These are phyloP conservation scores for Pseudogymnoascus sp. DNA, from an alignment of 2,329 filamentous ascomycete genomes.

Conservation along the genomic window DNA sequence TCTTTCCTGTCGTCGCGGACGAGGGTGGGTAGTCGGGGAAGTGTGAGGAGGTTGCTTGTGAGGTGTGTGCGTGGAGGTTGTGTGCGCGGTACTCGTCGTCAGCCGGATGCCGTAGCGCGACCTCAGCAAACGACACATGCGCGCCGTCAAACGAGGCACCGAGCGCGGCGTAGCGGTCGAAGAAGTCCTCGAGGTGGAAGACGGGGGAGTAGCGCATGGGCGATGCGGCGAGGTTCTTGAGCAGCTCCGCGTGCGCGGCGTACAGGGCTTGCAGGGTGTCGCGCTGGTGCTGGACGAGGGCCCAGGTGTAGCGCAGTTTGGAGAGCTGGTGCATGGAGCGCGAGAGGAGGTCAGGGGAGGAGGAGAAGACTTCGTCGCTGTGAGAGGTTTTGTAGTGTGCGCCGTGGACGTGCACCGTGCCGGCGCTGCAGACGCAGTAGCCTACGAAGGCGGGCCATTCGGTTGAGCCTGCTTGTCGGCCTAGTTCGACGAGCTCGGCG, in stretches of 20 bases:
- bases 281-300: constrained; percentile 69
- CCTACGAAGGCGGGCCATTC: constrained; percentile 84
- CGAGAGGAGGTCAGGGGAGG: constrained; percentile 61
- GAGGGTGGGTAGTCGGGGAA: neutral
- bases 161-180: constrained; percentile 64
- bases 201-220: constrained; percentile 67
- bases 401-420: constrained; percentile 81
- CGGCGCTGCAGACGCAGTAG: constrained; percentile 79
- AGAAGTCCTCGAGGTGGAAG: constrained; percentile 82
- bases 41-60: neutral
- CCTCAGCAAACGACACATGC: constrained; percentile 63
- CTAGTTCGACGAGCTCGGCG: constrained; percentile 71
- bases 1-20: neutral
- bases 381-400: constrained; percentile 57
- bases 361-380: constrained; percentile 43
- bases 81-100: neutral
- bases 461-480: constrained; percentile 62
- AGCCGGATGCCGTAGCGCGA: constrained; percentile 30
- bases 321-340: constrained; percentile 72
- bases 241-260: constrained; percentile 70
- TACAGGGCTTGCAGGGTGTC: constrained; percentile 73
- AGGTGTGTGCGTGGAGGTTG: neutral
- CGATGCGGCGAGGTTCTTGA: constrained; percentile 60
- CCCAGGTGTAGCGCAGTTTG: constrained; percentile 68
- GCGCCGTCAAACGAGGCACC: constrained; percentile 61